Evolutionary conservation across 306 rosid species (phyloP).

Genomic region (Rosa multiflora): DNA sequence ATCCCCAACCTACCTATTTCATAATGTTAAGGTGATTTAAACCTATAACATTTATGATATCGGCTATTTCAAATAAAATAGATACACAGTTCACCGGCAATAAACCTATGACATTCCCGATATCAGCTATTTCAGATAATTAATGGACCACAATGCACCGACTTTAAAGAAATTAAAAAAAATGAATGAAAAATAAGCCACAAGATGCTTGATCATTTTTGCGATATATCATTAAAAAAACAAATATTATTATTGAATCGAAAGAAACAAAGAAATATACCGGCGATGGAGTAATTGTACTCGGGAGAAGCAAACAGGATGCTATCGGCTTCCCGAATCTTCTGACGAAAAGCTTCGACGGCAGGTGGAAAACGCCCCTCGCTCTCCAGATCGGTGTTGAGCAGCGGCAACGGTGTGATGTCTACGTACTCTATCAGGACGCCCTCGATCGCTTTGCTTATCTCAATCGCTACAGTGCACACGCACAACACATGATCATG

Average conservation of each 20-base stretch:
- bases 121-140: too few species aligned
- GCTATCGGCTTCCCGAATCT: constrained; percentile 60
- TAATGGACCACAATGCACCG: too few species aligned
- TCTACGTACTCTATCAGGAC: constrained; percentile 62
- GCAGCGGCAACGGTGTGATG: constrained; percentile 55
- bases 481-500: not conserved
- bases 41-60: too few species aligned
- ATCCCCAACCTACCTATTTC: too few species aligned
- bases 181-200: too few species aligned
- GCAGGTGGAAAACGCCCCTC: constrained; percentile 48
- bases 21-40: too few species aligned
- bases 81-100: too few species aligned
- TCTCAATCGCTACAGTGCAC: constrained; percentile 50
- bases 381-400: constrained; percentile 69
- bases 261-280: constrained; percentile 28
- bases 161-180: too few species aligned
- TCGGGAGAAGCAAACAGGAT: constrained; percentile 83
- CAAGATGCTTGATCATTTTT: not conserved
- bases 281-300: constrained; percentile 75
- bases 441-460: constrained; percentile 44
- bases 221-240: too few species aligned
- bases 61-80: too few species aligned
- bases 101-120: too few species aligned
- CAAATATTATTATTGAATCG: not conserved
- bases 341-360: constrained; percentile 61